These are phyloP conservation scores for Tylopilus sp. DNA, from an alignment of 1,284 basidiomycete genomes.

Conservation along the genomic window DNA sequence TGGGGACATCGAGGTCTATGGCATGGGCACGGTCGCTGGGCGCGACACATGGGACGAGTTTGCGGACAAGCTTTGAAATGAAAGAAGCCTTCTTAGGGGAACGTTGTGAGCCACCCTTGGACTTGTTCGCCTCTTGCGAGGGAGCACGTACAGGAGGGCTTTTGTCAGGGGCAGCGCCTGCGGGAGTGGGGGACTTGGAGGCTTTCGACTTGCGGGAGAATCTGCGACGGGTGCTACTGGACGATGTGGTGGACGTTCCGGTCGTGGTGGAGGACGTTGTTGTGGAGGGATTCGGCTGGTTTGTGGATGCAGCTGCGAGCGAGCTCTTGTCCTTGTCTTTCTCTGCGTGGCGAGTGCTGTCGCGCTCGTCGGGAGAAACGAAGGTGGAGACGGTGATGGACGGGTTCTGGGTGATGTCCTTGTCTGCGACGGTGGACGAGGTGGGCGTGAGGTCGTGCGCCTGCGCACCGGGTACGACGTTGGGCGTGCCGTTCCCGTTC, in stretches of 20 bases:
- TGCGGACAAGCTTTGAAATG: conserved; percentile 44
- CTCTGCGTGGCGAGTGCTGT: conserved; percentile 32
- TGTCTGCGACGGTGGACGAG: conserved; percentile 34
- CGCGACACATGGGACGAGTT: conserved; percentile 47
- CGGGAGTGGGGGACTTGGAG: conserved; percentile 15
- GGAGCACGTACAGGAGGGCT: conserved; percentile 33
- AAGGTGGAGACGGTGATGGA: conserved; percentile 32
- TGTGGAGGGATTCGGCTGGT: conserved; percentile 29
- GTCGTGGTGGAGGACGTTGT: conserved; percentile 24
- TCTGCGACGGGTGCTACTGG: conserved; percentile 25
- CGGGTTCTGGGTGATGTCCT: conserved; percentile 31
- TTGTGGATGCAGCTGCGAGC: conserved; percentile 37
- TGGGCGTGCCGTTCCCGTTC: conserved; percentile 25
- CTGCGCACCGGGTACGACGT: conserved; percentile 28
- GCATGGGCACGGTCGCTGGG: conserved; percentile 38
- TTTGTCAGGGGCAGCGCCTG: conserved; percentile 25
- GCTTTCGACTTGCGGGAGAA: conserved; percentile 33
- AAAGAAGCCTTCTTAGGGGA: conserved; percentile 40
- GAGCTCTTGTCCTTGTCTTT: conserved; percentile 45
- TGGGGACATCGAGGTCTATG: conserved; percentile 31
- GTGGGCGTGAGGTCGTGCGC: conserved; percentile 34
- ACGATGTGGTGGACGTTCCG: conserved; percentile 22
- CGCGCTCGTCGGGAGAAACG: conserved; percentile 33
- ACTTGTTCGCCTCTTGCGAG: conserved; percentile 34
- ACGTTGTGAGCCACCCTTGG: conserved; percentile 35